Base-by-base conservation (phyloP, 2,329 filamentous ascomycete species). In the Fusarium sulawesiense region DNA sequence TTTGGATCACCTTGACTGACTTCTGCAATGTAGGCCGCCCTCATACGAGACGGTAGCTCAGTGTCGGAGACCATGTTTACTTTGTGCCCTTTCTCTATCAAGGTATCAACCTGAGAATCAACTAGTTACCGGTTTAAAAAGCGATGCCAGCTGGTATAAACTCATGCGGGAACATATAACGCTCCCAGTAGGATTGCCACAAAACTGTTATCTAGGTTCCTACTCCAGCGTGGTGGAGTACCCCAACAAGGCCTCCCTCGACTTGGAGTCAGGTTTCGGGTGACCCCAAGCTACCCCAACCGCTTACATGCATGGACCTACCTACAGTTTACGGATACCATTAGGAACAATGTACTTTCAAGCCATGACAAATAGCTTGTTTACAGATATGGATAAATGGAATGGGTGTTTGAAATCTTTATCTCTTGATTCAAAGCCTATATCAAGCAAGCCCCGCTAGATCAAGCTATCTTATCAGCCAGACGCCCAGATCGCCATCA, bases 401-500 rank as follows among this genome's bases (percentile, higher is more conserved):
- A 44, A 37, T 37, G 23, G 12, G 8, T n/a, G 6, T 30, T 25
- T 37, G 16, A 10, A 37, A 23, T 48, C 16, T 16, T 40, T 11
- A 45, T 45, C 37, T 29, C n/a, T 48, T 12, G 41, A 13, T 57
- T 23, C 29, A 30, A 40, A 32, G 37, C 6, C 21, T 21, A 47
- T 21, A 47, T 23, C 11, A 29, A 55, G 7, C 23, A 30, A 16
- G n/a, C 21, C 29, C n/a, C 37, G 45, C 25, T 47, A 30, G 25
- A 20, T 47, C 25, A 30, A 47, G 12, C 45, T 47, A 29, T 47
- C 45, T 30, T 47, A 29, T 20, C 45, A 47, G 18, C 25, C 45
- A 47, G 25, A 30, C 45, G 12, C n/a, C 25, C 25, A 20, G 25
- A 47, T 29, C 20, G 4, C 48, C 53, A 56, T 32, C 29, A 81